Evolutionary conservation across 495 filamentous ascomycete genomes (phyloP), one percentile per base, ranked within the genome.

Genomic region (Cercophora scortea): DNA sequence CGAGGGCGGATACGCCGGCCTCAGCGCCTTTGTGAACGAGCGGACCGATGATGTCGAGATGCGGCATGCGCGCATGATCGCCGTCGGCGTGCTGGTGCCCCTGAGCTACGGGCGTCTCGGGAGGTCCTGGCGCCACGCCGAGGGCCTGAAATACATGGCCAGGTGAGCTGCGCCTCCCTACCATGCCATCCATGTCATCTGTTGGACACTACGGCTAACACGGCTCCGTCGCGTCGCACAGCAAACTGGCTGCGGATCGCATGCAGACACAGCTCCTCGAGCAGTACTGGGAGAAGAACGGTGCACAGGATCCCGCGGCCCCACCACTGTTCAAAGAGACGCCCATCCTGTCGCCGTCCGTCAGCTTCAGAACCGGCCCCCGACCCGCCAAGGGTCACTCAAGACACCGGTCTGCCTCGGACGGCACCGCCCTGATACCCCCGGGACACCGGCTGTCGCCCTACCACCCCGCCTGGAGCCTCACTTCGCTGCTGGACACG

Each of bases 11-110:
- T 87, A 90, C 72, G 91, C 90, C 13, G 93, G 92, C 12, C 75
- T 97, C 61, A 96, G 93, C 72, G 89, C 92, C 36, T 98, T 96
- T 62, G 72, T 90, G 67, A 95, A 94, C 65, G 79, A 76, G 50
- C 82, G 86, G n/a, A 88, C 88, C 32, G 81, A 83, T 2, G 78
- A 81, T 45, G 86, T 83, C 48, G 78, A 79, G 36, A 81, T 88
- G 45, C 85, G 93, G 51, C 90, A 94, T 78, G 93, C 93, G 46
- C 78, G 85, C 53, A 96, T 96, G 83, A 83, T 96, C 49, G 87
- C 91, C 13, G 89, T 96, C 17, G 93, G 93, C 13, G 81, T 87
- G 17, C 71, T 98, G 53, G 90, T 96, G 9, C 89, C 89, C 1
- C 68, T 95, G 48, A 92, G 84, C 64, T 87, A 88, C 64, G 91